Conservation (phyloP, 192 early-diverging fungal species). For the Backusella tarrabulga region DNA sequence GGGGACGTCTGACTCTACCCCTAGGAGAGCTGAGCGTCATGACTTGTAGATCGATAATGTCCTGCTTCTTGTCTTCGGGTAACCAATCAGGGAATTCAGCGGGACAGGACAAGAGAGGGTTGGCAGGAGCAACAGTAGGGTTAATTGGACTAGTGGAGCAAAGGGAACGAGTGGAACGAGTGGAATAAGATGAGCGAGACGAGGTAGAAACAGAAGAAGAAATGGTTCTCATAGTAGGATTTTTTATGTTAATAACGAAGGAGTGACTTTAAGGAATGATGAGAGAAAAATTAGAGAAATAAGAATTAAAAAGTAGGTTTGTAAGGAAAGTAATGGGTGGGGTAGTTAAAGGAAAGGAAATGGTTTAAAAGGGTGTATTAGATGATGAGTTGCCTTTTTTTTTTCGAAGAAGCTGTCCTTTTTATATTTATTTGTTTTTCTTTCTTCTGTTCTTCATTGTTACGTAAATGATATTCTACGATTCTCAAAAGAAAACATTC, state of each 20-base stretch:
- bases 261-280: neutral
- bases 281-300: no score
- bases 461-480: neutral
- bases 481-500: neutral
- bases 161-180: neutral
- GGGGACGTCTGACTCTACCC: neutral
- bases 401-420: neutral
- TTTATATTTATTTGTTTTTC: neutral
- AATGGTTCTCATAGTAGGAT: neutral
- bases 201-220: neutral
- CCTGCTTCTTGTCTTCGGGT: neutral
- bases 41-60: neutral
- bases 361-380: neutral
- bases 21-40: neutral
- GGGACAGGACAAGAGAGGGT: neutral
- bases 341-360: neutral
- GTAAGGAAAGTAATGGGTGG: neutral
- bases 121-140: neutral
- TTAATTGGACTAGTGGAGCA: neutral
- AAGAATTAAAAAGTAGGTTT: neutral
- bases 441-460: neutral
- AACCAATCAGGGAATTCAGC: neutral
- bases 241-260: neutral
- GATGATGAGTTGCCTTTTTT: neutral
- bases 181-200: no score